Percentiles rank a stretch among this genome's conserved stretches.
phyloP scores from a whole-genome alignment of 108 stramenopile genomes.

The Thalassiosira profunda region DNA sequence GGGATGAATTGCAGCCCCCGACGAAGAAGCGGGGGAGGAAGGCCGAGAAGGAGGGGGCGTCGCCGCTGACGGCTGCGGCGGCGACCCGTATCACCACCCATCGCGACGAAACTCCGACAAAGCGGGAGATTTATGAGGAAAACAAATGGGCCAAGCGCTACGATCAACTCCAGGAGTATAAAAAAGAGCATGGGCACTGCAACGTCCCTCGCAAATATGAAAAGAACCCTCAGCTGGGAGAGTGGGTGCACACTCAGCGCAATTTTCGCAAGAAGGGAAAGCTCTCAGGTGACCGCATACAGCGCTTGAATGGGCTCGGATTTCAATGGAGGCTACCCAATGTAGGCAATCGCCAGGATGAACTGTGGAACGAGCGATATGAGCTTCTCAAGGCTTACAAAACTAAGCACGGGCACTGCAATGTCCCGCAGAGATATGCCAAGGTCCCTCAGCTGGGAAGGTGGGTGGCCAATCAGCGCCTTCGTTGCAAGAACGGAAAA shows the following conservation, averaged over 20 bases:
- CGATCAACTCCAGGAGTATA: too few species aligned
- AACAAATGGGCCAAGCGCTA: too few species aligned
- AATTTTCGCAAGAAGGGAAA: slow-evolving; percentile 61
- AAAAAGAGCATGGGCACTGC: slow-evolving; percentile 62
- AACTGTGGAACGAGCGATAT: slow-evolving; percentile 73
- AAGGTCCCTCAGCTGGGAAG: slow-evolving; percentile 70
- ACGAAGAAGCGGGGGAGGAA: too few species aligned
- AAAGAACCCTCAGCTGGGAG: slow-evolving; percentile 59
- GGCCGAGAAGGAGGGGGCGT: too few species aligned
- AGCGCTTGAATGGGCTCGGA: slow-evolving; percentile 63
- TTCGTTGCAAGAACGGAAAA: too few species aligned
- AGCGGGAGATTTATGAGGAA: too few species aligned
- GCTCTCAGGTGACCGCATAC: slow-evolving; percentile 68
- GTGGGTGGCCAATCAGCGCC: slow-evolving; percentile 87
- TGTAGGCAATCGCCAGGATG: slow-evolving; percentile 62
- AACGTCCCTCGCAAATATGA: slow-evolving; percentile 62
- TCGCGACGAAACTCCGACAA: too few species aligned
- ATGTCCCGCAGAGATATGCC: slow-evolving; percentile 70
- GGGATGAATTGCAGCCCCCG: too few species aligned
- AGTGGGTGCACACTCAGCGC: slow-evolving; percentile 75
- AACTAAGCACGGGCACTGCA: slow-evolving; percentile 51
- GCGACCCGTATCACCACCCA: too few species aligned
- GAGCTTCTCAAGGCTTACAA: slow-evolving; percentile 69
- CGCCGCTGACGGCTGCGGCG: too few species aligned
- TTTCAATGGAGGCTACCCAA: too few species aligned